Conservation (phyloP, 345 rosid genomes). For the Limnanthes douglasii region DNA sequence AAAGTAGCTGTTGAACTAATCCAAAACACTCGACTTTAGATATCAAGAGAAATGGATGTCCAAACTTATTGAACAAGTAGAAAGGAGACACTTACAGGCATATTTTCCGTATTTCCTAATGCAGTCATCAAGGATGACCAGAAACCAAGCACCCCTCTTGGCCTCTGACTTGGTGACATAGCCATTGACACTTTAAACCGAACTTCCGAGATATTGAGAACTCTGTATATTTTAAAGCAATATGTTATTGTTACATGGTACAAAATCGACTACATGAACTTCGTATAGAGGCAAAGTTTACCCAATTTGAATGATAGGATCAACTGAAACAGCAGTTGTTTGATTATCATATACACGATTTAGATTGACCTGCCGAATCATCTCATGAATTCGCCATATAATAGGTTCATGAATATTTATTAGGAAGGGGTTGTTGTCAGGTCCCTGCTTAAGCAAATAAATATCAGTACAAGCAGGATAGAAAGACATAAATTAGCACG, state of each 20-base stretch:
- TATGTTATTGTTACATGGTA: too few relatives aligned
- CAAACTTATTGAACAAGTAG: too few relatives aligned
- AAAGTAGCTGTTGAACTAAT: too few relatives aligned
- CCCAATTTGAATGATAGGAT: constrained; percentile 95
- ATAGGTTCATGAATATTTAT: constrained; percentile 92
- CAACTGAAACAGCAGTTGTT: constrained; percentile 86
- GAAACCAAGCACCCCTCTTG: constrained; percentile 94
- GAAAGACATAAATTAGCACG: neutral
- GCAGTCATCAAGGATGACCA: constrained; percentile 99
- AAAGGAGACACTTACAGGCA: constrained; percentile 66
- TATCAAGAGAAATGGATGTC: neutral
- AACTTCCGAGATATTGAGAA: constrained; percentile 76
- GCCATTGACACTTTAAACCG: constrained; percentile 86
- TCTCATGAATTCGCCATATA: constrained; percentile 98
- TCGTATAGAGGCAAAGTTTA: constrained; percentile 8
- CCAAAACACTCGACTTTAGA: too few relatives aligned
- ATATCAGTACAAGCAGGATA: constrained; percentile 5
- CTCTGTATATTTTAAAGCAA: constrained; percentile 34
- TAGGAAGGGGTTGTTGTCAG: constrained; percentile 73
- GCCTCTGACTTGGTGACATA: constrained; percentile 96
- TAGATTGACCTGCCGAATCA: constrained; percentile 77
- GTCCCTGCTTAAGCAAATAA: constrained; percentile 35
- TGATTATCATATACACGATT: constrained; percentile 45
- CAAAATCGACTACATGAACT: too few relatives aligned
- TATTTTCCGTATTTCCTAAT: constrained; percentile 91